Conservation (phyloP, 495 filamentous ascomycete genomes). For the Penicillium bialowiezense region DNA sequence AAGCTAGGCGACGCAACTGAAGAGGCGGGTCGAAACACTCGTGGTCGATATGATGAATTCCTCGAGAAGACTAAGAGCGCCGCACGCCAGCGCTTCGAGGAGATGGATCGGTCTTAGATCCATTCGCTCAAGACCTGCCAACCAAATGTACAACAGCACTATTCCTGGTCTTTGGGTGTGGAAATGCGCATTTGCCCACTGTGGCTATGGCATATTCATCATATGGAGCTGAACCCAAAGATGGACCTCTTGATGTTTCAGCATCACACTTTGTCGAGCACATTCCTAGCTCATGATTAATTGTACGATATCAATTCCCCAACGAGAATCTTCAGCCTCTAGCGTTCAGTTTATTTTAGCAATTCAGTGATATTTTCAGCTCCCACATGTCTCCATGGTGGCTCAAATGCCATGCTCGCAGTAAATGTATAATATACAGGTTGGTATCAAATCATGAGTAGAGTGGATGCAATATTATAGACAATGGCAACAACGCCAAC, state of each 20-base stretch:
- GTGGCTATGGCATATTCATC: too few relatives aligned
- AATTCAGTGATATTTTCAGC: too few relatives aligned
- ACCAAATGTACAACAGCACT: background rate
- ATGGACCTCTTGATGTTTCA: too few relatives aligned
- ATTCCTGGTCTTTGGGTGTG: background rate
- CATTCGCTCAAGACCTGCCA: background rate
- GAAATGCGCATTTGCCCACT: too few relatives aligned
- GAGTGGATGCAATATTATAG: constrained; percentile 2
- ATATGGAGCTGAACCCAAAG: too few relatives aligned
- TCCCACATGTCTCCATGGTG: background rate
- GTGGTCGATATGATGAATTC: constrained; percentile 68
- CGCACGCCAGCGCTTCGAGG: constrained; percentile 75
- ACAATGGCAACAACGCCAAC: background rate
- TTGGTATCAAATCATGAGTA: constrained; percentile 17
- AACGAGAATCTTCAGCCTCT: too few relatives aligned
- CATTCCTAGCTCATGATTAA: too few relatives aligned
- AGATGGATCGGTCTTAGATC: constrained; percentile 39
- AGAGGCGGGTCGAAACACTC: constrained; percentile 72
- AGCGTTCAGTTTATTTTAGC: too few relatives aligned
- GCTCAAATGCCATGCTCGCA: background rate
- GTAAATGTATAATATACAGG: constrained; percentile 18
- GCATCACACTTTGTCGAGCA: too few relatives aligned
- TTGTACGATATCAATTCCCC: too few relatives aligned
- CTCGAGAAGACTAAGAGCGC: constrained; percentile 74
- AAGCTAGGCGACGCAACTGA: constrained; percentile 81